Conservation (phyloP, 2,329 filamentous ascomycete species). For the Didymella arachidicola region DNA sequence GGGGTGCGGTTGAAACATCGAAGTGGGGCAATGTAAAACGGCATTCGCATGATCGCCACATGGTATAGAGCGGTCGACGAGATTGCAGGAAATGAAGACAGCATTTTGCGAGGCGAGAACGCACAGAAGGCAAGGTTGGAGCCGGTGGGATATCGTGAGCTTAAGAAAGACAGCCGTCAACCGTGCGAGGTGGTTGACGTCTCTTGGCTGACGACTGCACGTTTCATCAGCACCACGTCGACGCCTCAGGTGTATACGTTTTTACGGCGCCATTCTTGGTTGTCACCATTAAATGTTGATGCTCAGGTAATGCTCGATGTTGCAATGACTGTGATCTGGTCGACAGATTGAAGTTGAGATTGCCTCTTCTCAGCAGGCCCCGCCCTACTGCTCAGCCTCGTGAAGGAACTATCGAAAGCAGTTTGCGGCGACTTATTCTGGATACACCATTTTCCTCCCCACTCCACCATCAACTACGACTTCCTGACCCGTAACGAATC, state of each 20-base stretch:
- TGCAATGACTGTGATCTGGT: neutral
- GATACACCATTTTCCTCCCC: constrained; percentile 56
- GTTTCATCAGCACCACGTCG: constrained; percentile 18
- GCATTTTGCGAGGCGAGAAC: neutral
- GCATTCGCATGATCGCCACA: constrained; percentile 31
- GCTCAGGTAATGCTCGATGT: neutral
- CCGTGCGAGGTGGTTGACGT: constrained; percentile 8
- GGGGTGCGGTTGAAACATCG: constrained; percentile 27
- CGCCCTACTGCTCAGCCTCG: constrained; percentile 13
- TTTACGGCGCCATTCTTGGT: neutral
- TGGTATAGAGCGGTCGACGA: constrained; percentile 17
- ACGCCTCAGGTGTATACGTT: constrained; percentile 7
- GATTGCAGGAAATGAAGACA: constrained; percentile 20
- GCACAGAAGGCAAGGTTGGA: neutral
- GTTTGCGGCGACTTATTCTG: constrained; percentile 25
- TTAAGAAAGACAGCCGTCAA: constrained; percentile 15
- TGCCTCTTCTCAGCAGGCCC: constrained; percentile 12
- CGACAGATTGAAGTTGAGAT: constrained; percentile 14
- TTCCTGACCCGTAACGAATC: constrained; percentile 57
- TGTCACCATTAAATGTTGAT: neutral
- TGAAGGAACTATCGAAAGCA: constrained; percentile 8
- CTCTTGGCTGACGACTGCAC: constrained; percentile 16
- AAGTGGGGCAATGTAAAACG: constrained; percentile 34
- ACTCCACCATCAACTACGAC: constrained; percentile 58
- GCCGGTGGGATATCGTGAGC: constrained; percentile 6